phyloP scores from a whole-genome alignment of 1,284 basidiomycete genomes.

The Moniliophthora roreri region DNA sequence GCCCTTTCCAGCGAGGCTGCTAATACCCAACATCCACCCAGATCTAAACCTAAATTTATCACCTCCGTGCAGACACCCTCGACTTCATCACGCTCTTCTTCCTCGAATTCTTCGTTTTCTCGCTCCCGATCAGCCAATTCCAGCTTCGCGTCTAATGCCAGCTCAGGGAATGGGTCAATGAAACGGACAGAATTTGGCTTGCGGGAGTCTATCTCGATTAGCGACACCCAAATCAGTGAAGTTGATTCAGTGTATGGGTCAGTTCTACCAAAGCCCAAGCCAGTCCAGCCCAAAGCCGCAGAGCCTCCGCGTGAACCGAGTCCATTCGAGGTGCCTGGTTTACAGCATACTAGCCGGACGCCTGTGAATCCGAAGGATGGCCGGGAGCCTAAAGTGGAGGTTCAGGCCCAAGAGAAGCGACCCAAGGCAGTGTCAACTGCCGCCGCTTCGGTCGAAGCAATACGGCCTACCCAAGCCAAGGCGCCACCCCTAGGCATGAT shows the following conservation, averaged over 20 bases:
- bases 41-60: too few relatives aligned
- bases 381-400: too few relatives aligned
- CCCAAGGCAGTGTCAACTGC: neutral
- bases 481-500: neutral
- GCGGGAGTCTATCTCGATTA: neutral
- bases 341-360: too few relatives aligned
- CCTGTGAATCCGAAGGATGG: too few relatives aligned
- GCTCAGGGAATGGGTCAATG: neutral
- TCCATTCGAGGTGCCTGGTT: constrained; percentile 1
- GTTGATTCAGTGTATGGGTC: constrained; percentile 1
- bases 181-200: neutral
- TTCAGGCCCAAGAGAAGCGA: neutral
- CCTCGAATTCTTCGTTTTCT: too few relatives aligned
- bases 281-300: neutral
- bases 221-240: neutral
- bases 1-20: too few relatives aligned
- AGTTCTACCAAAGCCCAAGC: neutral
- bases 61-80: too few relatives aligned
- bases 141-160: neutral
- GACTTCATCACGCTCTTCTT: too few relatives aligned
- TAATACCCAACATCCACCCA: too few relatives aligned
- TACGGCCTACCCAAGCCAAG: neutral
- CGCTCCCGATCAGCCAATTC: too few relatives aligned
- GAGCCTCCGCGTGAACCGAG: neutral
- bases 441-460: neutral